Conservation (phyloP, 169 alveolate genomes). For the Fabrea salina region DNA sequence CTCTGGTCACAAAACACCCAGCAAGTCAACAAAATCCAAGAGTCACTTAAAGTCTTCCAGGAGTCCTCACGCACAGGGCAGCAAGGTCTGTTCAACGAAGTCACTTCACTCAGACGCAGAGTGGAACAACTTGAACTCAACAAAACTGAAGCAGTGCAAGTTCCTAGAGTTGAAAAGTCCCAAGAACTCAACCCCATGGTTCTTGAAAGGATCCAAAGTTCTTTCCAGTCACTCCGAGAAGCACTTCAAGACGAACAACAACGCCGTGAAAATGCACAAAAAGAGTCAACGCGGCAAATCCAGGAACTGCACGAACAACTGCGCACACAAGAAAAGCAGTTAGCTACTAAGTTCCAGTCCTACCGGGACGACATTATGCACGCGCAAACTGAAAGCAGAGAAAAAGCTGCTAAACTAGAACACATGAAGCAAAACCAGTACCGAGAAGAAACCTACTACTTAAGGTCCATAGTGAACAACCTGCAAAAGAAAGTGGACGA, state of each 20-base stretch:
- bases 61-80: not conserved
- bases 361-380: constrained; percentile 17
- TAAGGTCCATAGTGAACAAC: not conserved
- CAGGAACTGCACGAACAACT: constrained; percentile 7
- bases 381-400: not conserved
- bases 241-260: constrained; percentile 10
- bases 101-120: not conserved
- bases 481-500: constrained; percentile 22
- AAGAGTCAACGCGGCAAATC: not conserved
- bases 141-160: not conserved
- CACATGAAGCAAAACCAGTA: not conserved
- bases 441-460: not conserved
- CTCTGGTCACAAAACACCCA: constrained; percentile 19
- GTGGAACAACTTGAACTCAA: not conserved
- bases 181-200: not conserved
- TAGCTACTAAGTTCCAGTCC: not conserved
- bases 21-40: not conserved
- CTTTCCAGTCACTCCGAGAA: constrained; percentile 11
- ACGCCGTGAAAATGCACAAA: not conserved
- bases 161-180: constrained; percentile 7
- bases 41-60: not conserved
- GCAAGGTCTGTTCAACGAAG: not conserved
- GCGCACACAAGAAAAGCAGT: not conserved
- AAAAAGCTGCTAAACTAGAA: not conserved
- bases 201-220: not conserved